These are phyloP conservation scores for Ascochyta clinopodiicola DNA, from an alignment of 2,329 filamentous ascomycete genomes.

Conservation along the genomic window DNA sequence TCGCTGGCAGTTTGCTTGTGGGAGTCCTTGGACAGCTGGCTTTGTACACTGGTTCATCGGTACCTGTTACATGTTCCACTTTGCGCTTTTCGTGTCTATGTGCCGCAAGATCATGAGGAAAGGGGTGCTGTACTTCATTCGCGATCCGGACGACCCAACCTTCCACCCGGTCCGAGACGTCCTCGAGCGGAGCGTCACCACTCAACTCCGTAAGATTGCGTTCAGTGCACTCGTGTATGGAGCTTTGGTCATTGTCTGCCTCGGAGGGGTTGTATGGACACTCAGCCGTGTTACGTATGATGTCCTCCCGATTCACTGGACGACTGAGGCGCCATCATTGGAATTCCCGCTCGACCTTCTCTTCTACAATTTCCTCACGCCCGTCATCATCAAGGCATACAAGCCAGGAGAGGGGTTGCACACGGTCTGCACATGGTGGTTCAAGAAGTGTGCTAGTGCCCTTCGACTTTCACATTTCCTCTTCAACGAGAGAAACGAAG, in stretches of 20 bases:
- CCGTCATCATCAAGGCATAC: slow-evolving; percentile 81
- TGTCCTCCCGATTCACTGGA: slow-evolving; percentile 91
- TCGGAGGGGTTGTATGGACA: slow-evolving; percentile 96
- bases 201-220: slow-evolving; percentile 92
- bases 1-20: slow-evolving; percentile 76
- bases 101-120: slow-evolving; percentile 96
- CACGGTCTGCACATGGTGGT: slow-evolving; percentile 94
- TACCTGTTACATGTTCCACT: slow-evolving; percentile 99
- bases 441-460: slow-evolving; percentile 79
- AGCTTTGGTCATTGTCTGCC: slow-evolving; percentile 86
- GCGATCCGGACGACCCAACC: slow-evolving; percentile 96
- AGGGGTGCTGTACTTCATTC: slow-evolving; percentile 96
- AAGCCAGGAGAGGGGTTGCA: slow-evolving; percentile 85
- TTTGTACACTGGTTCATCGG: slow-evolving; percentile 99
- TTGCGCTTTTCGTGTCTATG: slow-evolving; percentile 98
- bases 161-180: slow-evolving; percentile 98
- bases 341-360: slow-evolving; percentile 94
- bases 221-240: slow-evolving; percentile 97
- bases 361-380: slow-evolving; percentile 97
- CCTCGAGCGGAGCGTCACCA: slow-evolving; percentile 87
- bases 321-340: slow-evolving; percentile 86
- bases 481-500: slow-evolving; percentile 79
- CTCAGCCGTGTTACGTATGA: slow-evolving; percentile 70
- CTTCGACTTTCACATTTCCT: slow-evolving; percentile 90
- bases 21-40: slow-evolving; percentile 84